A percentile compares a stretch with the other conserved stretches of the same genome.
These are phyloP conservation scores for Fraxinus dipetala DNA, from an alignment of 305 asterid species.

Conservation along the genomic window DNA sequence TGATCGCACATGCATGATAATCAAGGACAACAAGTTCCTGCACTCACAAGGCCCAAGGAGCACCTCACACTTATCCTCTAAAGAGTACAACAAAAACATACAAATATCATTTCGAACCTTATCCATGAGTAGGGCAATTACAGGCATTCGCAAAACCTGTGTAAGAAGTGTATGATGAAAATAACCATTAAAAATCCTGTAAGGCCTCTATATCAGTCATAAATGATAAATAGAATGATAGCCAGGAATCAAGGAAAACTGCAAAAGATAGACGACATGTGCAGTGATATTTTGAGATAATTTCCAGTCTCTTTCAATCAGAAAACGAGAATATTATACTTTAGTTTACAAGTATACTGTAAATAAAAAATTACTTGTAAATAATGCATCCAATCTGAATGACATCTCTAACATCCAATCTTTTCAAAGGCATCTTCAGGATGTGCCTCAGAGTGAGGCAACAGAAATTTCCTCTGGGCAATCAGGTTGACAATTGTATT, in stretches of 20 bases:
- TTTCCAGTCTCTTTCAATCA: not conserved
- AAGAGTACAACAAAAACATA: constrained; percentile 5
- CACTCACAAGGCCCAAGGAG: constrained; percentile 9
- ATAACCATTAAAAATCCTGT: constrained; percentile 20
- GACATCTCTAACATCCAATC: not conserved
- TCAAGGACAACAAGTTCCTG: constrained; percentile 10
- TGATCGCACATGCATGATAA: constrained; percentile 16
- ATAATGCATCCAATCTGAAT: not conserved
- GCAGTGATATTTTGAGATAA: not conserved
- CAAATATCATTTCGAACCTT: constrained; percentile 45
- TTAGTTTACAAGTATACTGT: not conserved
- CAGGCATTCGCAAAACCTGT: constrained; percentile 90
- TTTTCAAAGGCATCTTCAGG: not conserved
- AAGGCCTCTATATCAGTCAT: not conserved
- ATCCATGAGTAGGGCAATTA: constrained; percentile 54
- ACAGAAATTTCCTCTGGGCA: not conserved
- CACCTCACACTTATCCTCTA: not conserved
- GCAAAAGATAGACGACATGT: not conserved
- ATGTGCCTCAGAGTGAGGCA: not conserved
- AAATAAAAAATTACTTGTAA: not conserved
- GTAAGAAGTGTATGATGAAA: constrained; percentile 19
- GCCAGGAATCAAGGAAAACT: not conserved
- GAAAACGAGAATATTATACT: not conserved
- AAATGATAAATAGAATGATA: constrained; percentile 6
- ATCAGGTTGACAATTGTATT: not conserved